Base-by-base conservation (phyloP, 345 rosid species). In the Populus nigra region DNA sequence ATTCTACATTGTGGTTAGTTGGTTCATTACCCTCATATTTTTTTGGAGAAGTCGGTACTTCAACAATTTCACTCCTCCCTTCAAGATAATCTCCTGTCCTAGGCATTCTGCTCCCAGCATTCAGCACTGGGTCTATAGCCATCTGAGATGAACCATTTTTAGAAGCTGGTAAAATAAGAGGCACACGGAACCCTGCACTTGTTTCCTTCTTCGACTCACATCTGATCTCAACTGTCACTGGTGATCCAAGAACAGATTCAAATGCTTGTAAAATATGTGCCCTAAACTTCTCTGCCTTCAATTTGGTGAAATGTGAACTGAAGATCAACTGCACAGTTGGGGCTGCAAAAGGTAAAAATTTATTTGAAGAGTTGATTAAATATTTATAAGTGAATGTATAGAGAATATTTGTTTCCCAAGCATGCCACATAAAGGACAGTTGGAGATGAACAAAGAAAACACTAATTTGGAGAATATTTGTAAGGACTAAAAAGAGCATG, bases 301-400 rank as follows among this genome's bases (percentile, higher is more conserved):
- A 75, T 81, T 87, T 90, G 4, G 89, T 82, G 72, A 83, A 68
- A 35, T 79, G 87, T 8, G 99, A 96, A 75, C 92, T 84, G 85
- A 96, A 91, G 72, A 83, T 82, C 84, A 96, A 79, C 83, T 92
- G 93, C 65, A 87, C 95, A 0, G 90, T 96, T 73, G 98, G 98
- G 83, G 98, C 99, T 96, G 96, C 84, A 63, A 68, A 68, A 38
- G 1, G 61, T 25, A 39, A 59, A 23, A 61, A 69, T 8, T 65
- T 35, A 18, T n/a, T 57, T 45, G 59, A 25, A 49, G 29, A 63
- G 22, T 20, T 31, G 13, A 68, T 18, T 22, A 29, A 27, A 50
- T 5, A 23, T 31, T 33, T 41, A 4, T 2, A 17, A 49, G 20
- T 23, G 8, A 23, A 13, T 27, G 33, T 8, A 70, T 7, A 47